Base-by-base conservation (phyloP, 108 stramenopile genomes). In the Nitzschia inconspicua region DNA sequence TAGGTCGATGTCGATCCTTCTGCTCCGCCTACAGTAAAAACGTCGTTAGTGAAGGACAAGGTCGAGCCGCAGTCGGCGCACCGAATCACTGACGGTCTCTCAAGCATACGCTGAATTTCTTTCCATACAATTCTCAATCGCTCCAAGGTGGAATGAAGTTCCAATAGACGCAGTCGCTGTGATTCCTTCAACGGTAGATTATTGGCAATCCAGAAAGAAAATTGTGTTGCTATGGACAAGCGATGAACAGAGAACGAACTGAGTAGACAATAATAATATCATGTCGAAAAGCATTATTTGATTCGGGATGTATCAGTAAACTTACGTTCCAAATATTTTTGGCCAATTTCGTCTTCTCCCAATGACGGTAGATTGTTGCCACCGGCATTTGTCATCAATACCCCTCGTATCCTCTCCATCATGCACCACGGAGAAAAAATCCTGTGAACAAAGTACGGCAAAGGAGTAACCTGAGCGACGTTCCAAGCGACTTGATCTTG, bases 1-100 rank as follows among this genome's bases (percentile, higher is more conserved):
- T 93, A 93, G 26, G 52, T 47, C 8, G 84, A 86, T 7, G 78
- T 88, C 0, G 88, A 84, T 6, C 91, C 88, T 24, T 88, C 88
- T 5, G 86, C 83, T 16, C 84, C 84, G 6, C 68, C 73, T 37
- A 89, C 76, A 4, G 85, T 65, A 67, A 93, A 89, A 5, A 93
- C 57, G 36, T 71, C 30, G 7, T 46, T 30, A 19, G 76, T 75
- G 30, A 34, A 39, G 10, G 86, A 59, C 13, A 88, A 35, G 11
- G 39, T 34, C 2, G 56, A 29, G 4, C 65, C 57, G 58, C 91
- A 93, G n/a, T 62, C 34, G 29, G 70, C 65, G 51, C 91, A 93
- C 37, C 70, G 60, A 30, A 88, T 36, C 22, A 60, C 18, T n/a
- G 77, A 31, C 23, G 63, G 51, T 43, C 44, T 30, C 29, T 71